A percentile compares a stretch with the other conserved stretches of the same genome.
These are phyloP conservation scores for Fusarium udum DNA, from an alignment of 2,329 filamentous ascomycete genomes.

Conservation along the genomic window DNA sequence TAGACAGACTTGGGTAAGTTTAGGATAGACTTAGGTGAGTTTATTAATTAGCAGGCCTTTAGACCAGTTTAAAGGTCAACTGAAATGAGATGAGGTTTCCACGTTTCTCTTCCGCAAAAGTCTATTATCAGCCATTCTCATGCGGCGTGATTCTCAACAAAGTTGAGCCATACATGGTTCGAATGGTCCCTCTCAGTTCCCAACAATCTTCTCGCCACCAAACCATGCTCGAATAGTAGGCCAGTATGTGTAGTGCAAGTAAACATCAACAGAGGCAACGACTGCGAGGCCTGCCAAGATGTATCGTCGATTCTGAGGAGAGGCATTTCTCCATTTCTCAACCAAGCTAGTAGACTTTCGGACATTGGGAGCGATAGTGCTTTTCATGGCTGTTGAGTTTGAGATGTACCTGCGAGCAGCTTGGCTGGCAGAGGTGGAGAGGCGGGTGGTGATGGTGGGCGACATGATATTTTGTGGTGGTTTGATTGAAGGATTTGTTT, in stretches of 20 bases:
- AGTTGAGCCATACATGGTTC: not conserved
- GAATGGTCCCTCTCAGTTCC: not conserved
- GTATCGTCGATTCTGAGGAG: constrained; percentile 42
- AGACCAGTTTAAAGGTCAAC: not conserved
- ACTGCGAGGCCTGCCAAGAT: constrained; percentile 32
- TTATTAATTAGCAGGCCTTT: not conserved
- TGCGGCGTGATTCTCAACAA: too few species aligned
- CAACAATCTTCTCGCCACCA: not conserved
- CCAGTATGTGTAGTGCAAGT: constrained; percentile 44
- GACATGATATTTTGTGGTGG: constrained; percentile 30
- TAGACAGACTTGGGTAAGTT: not conserved
- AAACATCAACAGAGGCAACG: constrained; percentile 37
- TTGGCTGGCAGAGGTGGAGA: constrained; percentile 20
- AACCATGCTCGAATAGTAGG: constrained; percentile 28
- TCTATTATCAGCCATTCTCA: not conserved
- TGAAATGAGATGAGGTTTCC: not conserved
- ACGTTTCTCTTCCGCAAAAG: not conserved
- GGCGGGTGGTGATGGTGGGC: constrained; percentile 27
- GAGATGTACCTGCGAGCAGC: constrained; percentile 37
- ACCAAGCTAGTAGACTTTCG: not conserved
- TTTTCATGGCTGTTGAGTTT: constrained; percentile 27
- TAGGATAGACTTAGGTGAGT: not conserved
- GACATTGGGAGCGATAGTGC: not conserved
- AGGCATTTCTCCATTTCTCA: constrained; percentile 43
- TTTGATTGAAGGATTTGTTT: not conserved